Conservation (phyloP, 2,329 filamentous ascomycete species). For the Leptoxyphium fumago region DNA sequence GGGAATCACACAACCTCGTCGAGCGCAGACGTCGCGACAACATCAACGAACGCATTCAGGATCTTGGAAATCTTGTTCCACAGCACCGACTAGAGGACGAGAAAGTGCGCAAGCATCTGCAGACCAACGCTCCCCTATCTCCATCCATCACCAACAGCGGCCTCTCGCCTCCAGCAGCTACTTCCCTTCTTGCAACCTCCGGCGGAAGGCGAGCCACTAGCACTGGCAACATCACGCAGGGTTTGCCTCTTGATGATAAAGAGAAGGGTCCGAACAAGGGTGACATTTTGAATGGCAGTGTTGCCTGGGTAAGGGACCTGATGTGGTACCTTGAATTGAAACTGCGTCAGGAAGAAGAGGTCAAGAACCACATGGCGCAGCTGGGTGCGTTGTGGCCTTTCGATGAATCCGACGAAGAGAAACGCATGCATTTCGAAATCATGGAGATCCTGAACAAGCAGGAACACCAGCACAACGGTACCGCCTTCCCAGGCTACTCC, state of each 20-base stretch:
- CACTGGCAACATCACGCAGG: constrained; percentile 75
- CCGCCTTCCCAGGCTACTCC: constrained; percentile 46
- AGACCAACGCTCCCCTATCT: constrained; percentile 81
- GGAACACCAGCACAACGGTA: constrained; percentile 49
- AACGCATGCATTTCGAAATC: constrained; percentile 87
- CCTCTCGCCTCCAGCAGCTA: constrained; percentile 63
- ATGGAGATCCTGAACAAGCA: constrained; percentile 76
- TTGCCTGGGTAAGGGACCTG: constrained; percentile 91
- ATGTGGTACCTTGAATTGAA: constrained; percentile 95
- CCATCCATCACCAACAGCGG: constrained; percentile 57
- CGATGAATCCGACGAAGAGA: constrained; percentile 78
- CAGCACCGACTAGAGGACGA: constrained; percentile 89
- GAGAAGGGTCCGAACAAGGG: constrained; percentile 99
- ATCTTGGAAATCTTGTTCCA: constrained; percentile 85
- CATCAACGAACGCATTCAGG: constrained; percentile 97
- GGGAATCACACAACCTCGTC: constrained; percentile 92
- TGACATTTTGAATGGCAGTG: constrained; percentile 91
- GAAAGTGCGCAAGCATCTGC: constrained; percentile 86
- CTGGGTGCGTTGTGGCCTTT: constrained; percentile 67
- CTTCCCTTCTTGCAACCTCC: constrained; percentile 74
- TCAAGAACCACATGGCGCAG: constrained; percentile 58
- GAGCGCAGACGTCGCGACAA: constrained; percentile 91
- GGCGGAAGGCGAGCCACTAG: constrained; percentile 57
- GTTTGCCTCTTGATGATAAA: constrained; percentile 86
- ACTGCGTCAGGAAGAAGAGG: constrained; percentile 74